Base-by-base conservation (phyloP, 106 monocot species). In the Dendrobium catenatum region DNA sequence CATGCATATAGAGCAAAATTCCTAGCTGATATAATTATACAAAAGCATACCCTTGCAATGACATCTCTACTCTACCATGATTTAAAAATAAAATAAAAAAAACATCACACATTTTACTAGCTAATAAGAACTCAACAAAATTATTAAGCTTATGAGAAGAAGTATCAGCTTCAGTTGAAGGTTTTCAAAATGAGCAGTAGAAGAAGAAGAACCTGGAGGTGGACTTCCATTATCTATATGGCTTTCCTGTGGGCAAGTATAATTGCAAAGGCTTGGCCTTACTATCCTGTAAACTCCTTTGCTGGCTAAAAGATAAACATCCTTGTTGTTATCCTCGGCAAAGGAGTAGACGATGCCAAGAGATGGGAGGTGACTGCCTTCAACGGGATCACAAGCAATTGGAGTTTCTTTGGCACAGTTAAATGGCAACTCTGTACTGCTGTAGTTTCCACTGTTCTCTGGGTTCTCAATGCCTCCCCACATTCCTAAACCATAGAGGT, bases 211-310 rank as follows among this genome's bases (percentile, higher is more conserved):
- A 73, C 79, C 78, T 33, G 90, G 41, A 10, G 88, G 11, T 2
- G 87, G 4, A 73, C 76, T 80, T 9, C 41, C 85, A 70, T 70
- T 70, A 42, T 55, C 79, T 6, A 59, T 54, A 61, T 42, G 61
- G 6, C 59, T 83, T 85, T 99, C 95, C 44, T 76, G 76, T 0
- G 95, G 42, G 68, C 98, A 99, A 79, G 81, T 74, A 79, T 87
- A 95, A 31, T 83, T 86, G 77, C 98, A 99, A 11, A 86, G 88
- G 72, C 93, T 93, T 1, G 98, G 93, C 4, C 86, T 67, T 26
- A 93, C 91, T 33, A 99, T 81, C 80, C 95, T 86, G 77, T 99
- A 93, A 1, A 99, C 84, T 9, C 98, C 98, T 68, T 93, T 95
- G 83, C 76, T 86, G 4, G 95, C 42, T 78, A 99, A 40, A 9